Conservation (phyloP, 805 yeast genomes). For the Metschnikowia continentalis region DNA sequence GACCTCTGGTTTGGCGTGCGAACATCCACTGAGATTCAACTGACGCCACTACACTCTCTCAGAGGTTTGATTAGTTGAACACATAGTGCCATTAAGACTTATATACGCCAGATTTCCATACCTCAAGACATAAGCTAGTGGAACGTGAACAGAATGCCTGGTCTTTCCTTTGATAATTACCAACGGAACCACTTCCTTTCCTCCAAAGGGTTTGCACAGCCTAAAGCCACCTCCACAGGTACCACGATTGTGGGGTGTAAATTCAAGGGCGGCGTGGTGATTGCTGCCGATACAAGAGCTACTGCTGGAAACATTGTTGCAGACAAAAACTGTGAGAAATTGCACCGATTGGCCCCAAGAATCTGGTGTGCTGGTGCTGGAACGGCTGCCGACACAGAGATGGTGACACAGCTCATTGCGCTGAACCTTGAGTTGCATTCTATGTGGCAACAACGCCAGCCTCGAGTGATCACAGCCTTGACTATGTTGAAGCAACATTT, state of each 20-base stretch:
- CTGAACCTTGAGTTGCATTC: constrained; percentile 90
- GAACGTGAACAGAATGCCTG: constrained; percentile 55
- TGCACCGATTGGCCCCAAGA: constrained; percentile 82
- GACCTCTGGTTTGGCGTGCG: constrained; percentile 3
- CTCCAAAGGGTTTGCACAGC: constrained; percentile 68
- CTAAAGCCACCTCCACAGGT: constrained; percentile 95
- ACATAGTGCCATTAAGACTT: neutral
- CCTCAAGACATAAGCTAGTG: neutral
- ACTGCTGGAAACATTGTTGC: constrained; percentile 96
- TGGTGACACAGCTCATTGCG: constrained; percentile 90
- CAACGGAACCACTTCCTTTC: constrained; percentile 81
- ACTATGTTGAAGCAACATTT: constrained; percentile 93
- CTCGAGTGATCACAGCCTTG: constrained; percentile 89
- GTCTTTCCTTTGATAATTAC: constrained; percentile 87
- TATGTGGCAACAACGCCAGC: constrained; percentile 76
- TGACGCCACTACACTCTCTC: constrained; percentile 2
- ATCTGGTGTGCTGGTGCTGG: constrained; percentile 99
- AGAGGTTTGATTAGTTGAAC: neutral
- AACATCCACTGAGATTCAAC: neutral
- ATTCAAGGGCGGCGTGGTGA: constrained; percentile 89
- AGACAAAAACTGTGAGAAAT: constrained; percentile 94
- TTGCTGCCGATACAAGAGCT: constrained; percentile 98
- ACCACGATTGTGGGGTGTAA: constrained; percentile 98
- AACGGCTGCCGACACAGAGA: constrained; percentile 99
- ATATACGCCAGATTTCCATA: neutral